A percentile compares a stretch with the other conserved stretches of the same genome.
These are phyloP conservation scores for Cladorrhinum sp. DNA, from an alignment of 2,329 filamentous ascomycete species.

Conservation along the genomic window DNA sequence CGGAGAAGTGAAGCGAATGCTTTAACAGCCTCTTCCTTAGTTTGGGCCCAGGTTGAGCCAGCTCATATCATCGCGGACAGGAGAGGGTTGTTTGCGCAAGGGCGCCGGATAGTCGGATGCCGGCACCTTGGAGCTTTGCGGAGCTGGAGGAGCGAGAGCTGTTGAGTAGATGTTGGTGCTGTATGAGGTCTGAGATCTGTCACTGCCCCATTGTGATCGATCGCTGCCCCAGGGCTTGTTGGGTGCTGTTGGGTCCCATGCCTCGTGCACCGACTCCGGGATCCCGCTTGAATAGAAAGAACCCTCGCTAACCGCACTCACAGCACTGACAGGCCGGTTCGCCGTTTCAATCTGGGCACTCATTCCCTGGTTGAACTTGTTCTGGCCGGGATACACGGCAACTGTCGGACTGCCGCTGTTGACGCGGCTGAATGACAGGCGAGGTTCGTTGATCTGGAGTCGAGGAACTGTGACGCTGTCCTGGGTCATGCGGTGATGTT, in stretches of 20 bases:
- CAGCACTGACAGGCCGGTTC: slow-evolving; percentile 46
- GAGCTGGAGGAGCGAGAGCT: slow-evolving; percentile 37
- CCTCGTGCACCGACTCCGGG: slow-evolving; percentile 59
- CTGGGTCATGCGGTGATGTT: slow-evolving; percentile 51
- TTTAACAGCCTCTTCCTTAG: slow-evolving; percentile 3
- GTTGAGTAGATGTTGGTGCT: slow-evolving; percentile 44
- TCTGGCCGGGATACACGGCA: slow-evolving; percentile 48
- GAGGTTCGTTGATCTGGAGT: slow-evolving; percentile 60
- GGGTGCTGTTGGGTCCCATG: slow-evolving; percentile 48
- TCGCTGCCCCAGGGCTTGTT: slow-evolving; percentile 49
- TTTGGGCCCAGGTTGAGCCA: slow-evolving; percentile 69
- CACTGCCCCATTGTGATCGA: slow-evolving; percentile 37
- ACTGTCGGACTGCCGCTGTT: slow-evolving; percentile 68
- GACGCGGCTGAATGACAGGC: slow-evolving; percentile 62
- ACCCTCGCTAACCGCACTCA: slow-evolving; percentile 43
- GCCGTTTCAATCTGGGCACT: slow-evolving; percentile 55
- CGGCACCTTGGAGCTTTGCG: slow-evolving; percentile 32
- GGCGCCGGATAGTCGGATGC: slow-evolving; percentile 30
- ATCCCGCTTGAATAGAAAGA: slow-evolving; percentile 60
- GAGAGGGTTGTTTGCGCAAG: slow-evolving; percentile 47
- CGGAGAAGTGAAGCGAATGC: neutral
- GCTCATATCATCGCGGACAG: slow-evolving; percentile 66
- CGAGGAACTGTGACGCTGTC: slow-evolving; percentile 70
- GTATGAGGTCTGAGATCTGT: slow-evolving; percentile 46
- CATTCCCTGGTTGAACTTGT: slow-evolving; percentile 54